Evolutionary conservation across 805 yeast genomes (phyloP).

Genomic region (Wickerhamiella cacticola): DNA sequence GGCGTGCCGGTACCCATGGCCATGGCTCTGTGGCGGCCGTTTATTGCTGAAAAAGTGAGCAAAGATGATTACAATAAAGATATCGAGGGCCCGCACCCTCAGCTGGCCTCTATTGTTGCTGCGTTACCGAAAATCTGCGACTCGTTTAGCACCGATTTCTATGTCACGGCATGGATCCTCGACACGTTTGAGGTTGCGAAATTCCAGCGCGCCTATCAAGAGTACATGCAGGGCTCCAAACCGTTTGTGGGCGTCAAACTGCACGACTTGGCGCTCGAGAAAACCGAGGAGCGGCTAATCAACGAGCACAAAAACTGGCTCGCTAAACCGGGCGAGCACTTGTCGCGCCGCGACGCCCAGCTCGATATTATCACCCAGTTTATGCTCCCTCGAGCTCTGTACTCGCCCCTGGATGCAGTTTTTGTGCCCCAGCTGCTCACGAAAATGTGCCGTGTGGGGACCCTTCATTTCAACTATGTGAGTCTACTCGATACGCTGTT

Average conservation of each 20-base stretch:
- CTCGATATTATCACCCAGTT: conserved; percentile 46
- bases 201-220: background rate
- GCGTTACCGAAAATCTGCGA: background rate
- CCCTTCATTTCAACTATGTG: conserved; percentile 33
- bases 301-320: conserved; percentile 6
- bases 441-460: conserved; percentile 34
- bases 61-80: conserved; percentile 24
- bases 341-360: background rate
- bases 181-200: conserved; percentile 52
- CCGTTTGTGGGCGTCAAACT: background rate
- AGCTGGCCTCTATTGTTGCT: background rate
- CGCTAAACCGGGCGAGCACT: background rate
- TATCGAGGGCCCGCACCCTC: background rate
- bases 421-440: conserved; percentile 52
- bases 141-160: conserved; percentile 31
- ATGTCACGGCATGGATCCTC: conserved; percentile 58
- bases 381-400: conserved; percentile 61
- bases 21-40: conserved; percentile 62
- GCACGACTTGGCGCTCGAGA: background rate
- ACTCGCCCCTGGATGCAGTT: conserved; percentile 74
- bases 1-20: conserved; percentile 41
- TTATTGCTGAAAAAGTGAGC: conserved; percentile 33
- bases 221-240: background rate
- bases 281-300: background rate
- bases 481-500: conserved; percentile 38